Evolutionary conservation across 1,139 yeast genomes (phyloP), one percentile per base, ranked within the genome.

Genomic region (Diutina neorugosa): DNA sequence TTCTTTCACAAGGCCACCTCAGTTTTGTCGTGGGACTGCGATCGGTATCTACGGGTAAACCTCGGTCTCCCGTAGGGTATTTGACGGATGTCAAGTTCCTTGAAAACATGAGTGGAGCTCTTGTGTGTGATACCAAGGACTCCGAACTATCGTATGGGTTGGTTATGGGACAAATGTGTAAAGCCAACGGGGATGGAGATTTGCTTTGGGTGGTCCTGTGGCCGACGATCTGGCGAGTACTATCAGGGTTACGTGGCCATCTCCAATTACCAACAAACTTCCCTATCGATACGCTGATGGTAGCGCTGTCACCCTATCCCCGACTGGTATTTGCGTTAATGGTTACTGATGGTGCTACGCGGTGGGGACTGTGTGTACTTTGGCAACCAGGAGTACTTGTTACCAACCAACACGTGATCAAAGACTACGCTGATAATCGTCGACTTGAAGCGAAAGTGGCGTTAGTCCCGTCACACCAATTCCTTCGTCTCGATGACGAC

Each of bases 21-120:
- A 46, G 27, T 9, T 46, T 23, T 27, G 40, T 27, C n/a, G 18
- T 46, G n/a, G 18, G 27, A 12, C 31, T 18, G 19, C 9, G 16
- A 16, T 23, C 31, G 2, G 9, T 11, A 5, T 14, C 19, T 11
- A 14, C 37, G 9, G 19, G 25, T 12, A 23, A 23, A 6, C 34
- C 31, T 2, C 48, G 27, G 7, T n/a, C 6, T 11, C 25, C 34
- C 16, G 19, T 27, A 6, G 50, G 50, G 1, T 46, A 46, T 16
- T 27, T 46, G 1, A 18, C 27, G n/a, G 50, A 46, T 11, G 18
- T 34, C 14, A 46, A 46, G 16, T 46, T 16, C 31, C 18, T 46
- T 20, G 50, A 46, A 18, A 46, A 46, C 19, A 46, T 27, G 40
- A 46, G 21, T 46, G 50, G 50, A 16, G 50, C 50, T 12, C 19